Percentiles rank a stretch among this genome's conserved stretches.
These are phyloP conservation scores for Adenanthera pavonina DNA, from an alignment of 306 rosid species.

Conservation along the genomic window DNA sequence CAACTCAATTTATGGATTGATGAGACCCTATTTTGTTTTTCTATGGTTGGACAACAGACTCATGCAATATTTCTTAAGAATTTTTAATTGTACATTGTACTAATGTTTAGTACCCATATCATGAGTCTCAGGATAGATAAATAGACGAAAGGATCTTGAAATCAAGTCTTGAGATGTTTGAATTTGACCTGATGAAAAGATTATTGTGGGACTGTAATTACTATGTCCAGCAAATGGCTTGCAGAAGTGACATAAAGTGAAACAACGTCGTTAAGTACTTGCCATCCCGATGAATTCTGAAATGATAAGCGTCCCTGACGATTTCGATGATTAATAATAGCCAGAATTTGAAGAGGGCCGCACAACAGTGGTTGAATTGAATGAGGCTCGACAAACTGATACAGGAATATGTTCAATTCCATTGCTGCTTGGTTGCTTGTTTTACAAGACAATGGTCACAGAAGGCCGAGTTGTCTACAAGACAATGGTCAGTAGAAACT, in stretches of 20 bases:
- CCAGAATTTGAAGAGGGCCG: background rate
- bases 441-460: background rate
- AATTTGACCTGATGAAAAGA: background rate
- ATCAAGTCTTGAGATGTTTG: no score
- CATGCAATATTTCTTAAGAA: background rate
- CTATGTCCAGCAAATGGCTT: background rate
- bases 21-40: background rate
- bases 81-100: no score
- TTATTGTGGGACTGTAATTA: background rate
- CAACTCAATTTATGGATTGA: no score
- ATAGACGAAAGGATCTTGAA: background rate
- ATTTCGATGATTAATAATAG: background rate
- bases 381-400: background rate
- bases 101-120: background rate
- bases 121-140: background rate
- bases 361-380: background rate
- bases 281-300: background rate
- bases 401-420: background rate
- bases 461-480: background rate
- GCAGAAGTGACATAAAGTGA: background rate
- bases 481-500: background rate
- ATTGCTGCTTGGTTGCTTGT: background rate
- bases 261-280: background rate
- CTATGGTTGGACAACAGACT: background rate
- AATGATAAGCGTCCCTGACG: background rate